Conservation (phyloP, 345 rosid genomes). For the Pistacia integerrima region DNA sequence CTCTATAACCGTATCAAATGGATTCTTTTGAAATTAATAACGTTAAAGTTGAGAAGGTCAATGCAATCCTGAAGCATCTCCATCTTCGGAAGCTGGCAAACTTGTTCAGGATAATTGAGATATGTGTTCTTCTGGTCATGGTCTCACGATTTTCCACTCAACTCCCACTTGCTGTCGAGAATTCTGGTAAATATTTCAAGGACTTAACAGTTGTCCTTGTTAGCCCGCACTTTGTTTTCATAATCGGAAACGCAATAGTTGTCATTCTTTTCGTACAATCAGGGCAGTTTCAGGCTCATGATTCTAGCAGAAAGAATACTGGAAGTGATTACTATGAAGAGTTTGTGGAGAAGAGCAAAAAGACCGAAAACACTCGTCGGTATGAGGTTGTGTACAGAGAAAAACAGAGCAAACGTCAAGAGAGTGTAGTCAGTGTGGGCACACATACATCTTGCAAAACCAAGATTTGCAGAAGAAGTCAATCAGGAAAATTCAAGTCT, state of each 20-base stretch:
- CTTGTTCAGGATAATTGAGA: conserved; percentile 60
- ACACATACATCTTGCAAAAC: conserved; percentile 10
- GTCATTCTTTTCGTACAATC: conserved; percentile 70
- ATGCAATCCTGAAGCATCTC: conserved; percentile 47
- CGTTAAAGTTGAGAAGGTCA: conserved; percentile 57
- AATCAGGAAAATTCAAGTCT: conserved; percentile 43
- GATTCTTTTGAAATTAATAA: conserved; percentile 52
- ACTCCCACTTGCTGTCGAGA: conserved; percentile 55
- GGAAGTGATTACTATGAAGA: conserved; percentile 48
- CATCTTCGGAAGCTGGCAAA: conserved; percentile 47
- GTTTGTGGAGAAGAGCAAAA: conserved; percentile 47
- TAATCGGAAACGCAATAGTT: conserved; percentile 75
- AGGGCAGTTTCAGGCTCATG: conserved; percentile 48
- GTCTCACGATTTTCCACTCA: conserved; percentile 58
- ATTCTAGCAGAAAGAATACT: conserved; percentile 27
- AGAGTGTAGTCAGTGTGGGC: conserved; percentile 18
- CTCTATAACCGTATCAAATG: conserved; percentile 37
- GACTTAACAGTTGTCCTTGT: conserved; percentile 43
- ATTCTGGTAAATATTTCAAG: conserved; percentile 60
- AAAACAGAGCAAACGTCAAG: conserved; percentile 37
- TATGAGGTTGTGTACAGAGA: conserved; percentile 25
- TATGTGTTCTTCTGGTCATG: conserved; percentile 53
- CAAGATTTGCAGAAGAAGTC: conserved; percentile 48
- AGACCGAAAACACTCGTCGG: conserved; percentile 23
- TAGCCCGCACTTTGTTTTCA: conserved; percentile 75